phyloP scores from a whole-genome alignment of 805 yeast genomes.

The Nakazawaea populi region DNA sequence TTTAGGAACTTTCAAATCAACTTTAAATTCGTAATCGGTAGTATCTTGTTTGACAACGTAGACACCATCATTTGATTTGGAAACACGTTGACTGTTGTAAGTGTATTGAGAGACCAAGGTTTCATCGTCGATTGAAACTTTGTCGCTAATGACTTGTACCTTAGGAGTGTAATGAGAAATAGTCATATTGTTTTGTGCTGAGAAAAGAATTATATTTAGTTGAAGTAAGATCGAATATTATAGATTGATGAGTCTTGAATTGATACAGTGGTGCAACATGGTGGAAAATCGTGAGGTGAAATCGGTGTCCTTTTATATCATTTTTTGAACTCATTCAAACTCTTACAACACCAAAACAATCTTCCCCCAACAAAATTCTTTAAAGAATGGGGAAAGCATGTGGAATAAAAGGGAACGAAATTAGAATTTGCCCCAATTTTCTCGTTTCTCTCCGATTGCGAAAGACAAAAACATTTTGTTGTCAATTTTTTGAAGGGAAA shows the following conservation, averaged over 20 bases:
- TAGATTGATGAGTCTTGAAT: too few species aligned
- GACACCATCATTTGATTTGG: slow-evolving; percentile 42
- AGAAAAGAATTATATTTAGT: too few species aligned
- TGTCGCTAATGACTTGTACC: slow-evolving; percentile 53
- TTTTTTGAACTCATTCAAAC: too few species aligned
- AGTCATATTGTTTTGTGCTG: slow-evolving; percentile 17
- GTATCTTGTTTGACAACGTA: slow-evolving; percentile 64
- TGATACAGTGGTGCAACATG: too few species aligned
- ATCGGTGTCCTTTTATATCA: too few species aligned
- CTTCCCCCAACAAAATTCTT: neutral
- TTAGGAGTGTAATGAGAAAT: slow-evolving; percentile 26
- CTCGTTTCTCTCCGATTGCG: neutral
- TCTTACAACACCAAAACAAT: too few species aligned
- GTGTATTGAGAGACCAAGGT: slow-evolving; percentile 57
- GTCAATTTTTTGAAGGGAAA: too few species aligned
- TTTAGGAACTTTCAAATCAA: slow-evolving; percentile 75
- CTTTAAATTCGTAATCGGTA: slow-evolving; percentile 78
- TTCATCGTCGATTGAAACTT: slow-evolving; percentile 41
- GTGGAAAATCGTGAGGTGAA: too few species aligned
- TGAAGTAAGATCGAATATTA: too few species aligned
- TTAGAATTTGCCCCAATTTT: neutral
- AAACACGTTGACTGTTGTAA: slow-evolving; percentile 73
- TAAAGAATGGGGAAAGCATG: neutral
- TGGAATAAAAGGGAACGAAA: neutral
- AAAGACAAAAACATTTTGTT: too few species aligned